phyloP scores from a whole-genome alignment of 106 monocot species.

The Dendrobium nobile region DNA sequence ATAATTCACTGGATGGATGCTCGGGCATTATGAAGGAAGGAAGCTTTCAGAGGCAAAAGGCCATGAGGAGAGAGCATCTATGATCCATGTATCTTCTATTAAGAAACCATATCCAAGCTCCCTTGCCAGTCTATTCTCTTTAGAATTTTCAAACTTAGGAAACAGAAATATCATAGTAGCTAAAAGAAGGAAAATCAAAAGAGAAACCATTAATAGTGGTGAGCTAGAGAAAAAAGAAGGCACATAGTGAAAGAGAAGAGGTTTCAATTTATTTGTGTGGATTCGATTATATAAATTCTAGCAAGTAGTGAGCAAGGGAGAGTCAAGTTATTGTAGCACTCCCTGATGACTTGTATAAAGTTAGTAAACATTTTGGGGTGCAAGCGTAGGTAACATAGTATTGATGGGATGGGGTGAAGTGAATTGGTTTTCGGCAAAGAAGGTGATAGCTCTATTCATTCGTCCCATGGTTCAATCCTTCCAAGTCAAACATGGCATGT shows the following conservation, averaged over 20 bases:
- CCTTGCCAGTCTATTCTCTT: slow-evolving; percentile 13
- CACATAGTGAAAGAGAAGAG: not conserved
- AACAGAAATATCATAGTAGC: not conserved
- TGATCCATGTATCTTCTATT: slow-evolving; percentile 29
- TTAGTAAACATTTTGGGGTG: not conserved
- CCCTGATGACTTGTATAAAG: no score
- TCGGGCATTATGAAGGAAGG: slow-evolving; percentile 5
- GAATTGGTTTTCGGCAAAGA: no score
- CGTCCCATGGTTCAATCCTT: slow-evolving; percentile 18
- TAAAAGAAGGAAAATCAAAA: not conserved
- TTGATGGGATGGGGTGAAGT: no score
- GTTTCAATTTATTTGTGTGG: not conserved
- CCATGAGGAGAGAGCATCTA: slow-evolving; percentile 10
- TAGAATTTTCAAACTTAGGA: slow-evolving; percentile 9
- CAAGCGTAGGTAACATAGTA: no score
- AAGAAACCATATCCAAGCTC: slow-evolving; percentile 23
- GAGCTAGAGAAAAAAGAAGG: not conserved
- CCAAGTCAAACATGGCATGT: slow-evolving; percentile 14
- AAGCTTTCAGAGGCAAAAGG: slow-evolving; percentile 19
- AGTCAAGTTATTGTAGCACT: not conserved
- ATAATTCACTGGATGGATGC: slow-evolving; percentile 7
- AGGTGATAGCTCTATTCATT: slow-evolving; percentile 26
- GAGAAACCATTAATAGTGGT: not conserved
- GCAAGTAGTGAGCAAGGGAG: not conserved
- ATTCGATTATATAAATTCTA: not conserved